Percentiles rank a stretch among this genome's conserved stretches.
Conservation (phyloP, 257 asterid species). For the Salvia hispanica region DNA sequence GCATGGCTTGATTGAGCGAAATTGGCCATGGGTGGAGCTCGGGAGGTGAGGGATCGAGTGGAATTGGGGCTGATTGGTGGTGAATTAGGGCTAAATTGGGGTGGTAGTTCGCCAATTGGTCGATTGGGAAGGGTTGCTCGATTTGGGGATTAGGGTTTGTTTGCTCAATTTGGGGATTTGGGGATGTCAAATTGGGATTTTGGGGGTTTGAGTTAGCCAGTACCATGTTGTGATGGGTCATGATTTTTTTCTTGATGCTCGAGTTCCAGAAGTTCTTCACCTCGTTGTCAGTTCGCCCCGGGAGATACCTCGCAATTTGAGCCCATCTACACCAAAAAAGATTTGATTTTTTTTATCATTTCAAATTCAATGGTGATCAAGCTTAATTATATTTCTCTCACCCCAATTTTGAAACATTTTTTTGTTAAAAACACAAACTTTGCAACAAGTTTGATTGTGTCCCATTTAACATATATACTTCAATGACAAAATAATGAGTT, state of each 20-base stretch:
- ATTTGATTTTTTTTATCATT: neutral
- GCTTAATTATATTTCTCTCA: too few species aligned
- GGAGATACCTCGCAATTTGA: constrained; percentile 69
- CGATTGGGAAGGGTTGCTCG: constrained; percentile 7
- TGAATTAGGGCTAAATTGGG: constrained; percentile 25
- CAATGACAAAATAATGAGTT: too few species aligned
- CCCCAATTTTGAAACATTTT: too few species aligned
- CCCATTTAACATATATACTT: too few species aligned
- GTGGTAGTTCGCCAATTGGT: neutral
- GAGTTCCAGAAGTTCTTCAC: constrained; percentile 88
- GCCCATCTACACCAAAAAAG: constrained; percentile 65
- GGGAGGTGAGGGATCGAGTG: constrained; percentile 1
- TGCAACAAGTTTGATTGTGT: too few species aligned
- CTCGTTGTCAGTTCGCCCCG: constrained; percentile 91
- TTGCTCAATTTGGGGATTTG: too few species aligned
- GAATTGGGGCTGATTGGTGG: neutral
- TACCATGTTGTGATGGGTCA: constrained; percentile 37
- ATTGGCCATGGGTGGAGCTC: constrained; percentile 29
- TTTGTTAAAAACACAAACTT: too few species aligned
- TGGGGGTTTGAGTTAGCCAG: neutral
- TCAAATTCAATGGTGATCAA: too few species aligned
- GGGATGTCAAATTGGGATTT: constrained; percentile 20
- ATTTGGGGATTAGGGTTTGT: neutral
- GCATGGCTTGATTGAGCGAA: neutral
- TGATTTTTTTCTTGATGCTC: constrained; percentile 64